Evolutionary conservation across 1,284 basidiomycete species (phyloP), one percentile per base, ranked within the genome.

Genomic region (Apiotrichum domesticum): DNA sequence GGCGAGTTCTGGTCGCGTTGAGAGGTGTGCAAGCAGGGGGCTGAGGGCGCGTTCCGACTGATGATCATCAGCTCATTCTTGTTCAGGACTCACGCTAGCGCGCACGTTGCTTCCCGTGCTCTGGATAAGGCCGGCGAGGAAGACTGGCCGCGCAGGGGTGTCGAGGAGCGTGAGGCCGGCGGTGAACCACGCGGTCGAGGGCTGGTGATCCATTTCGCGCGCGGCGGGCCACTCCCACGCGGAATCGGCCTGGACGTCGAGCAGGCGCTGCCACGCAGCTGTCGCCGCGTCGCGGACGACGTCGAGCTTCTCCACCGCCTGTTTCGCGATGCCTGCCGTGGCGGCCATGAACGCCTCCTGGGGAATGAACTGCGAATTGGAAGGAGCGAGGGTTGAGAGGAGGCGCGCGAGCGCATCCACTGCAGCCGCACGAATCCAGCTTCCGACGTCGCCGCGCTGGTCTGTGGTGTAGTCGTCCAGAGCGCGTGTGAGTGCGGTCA

Each of bases 391-490:
- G 29, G 29, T 29, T 29, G 29, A 29, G 29, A 29, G 29, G 29
- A 29, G 29, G 29, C 29, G 29, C 2, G 49, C n/a, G 1, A 29
- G 15, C 48, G 65, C 56, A 35, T 61, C 91, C 68, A 60, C 90
- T 79, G 68, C 85, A 85, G 43, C 85, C 80, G 88, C 81, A 51
- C 96, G 87, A 35, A 96, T 83, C 94, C 94, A 98, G 0, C 94
- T 97, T 34, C 96, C 96, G 32, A 99, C 89, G 70, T 99, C 96
- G 4, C 96, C 96, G 56, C 96, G 83, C 73, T 96, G 88, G 70
- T 98, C 96, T 35, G 84, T 85, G 2, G 90, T 87, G 70, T 98
- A 98, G 78, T 99, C 95, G 14, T 84, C 80, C 42, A 98, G 74
- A 2, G 91, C 92, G 11, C 68, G 70, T 21, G 87, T 74, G 37